Evolutionary conservation across 78 protist genomes (phyloP), one percentile per base, ranked within the genome.

Genomic region (Emiliania huxleyi): DNA sequence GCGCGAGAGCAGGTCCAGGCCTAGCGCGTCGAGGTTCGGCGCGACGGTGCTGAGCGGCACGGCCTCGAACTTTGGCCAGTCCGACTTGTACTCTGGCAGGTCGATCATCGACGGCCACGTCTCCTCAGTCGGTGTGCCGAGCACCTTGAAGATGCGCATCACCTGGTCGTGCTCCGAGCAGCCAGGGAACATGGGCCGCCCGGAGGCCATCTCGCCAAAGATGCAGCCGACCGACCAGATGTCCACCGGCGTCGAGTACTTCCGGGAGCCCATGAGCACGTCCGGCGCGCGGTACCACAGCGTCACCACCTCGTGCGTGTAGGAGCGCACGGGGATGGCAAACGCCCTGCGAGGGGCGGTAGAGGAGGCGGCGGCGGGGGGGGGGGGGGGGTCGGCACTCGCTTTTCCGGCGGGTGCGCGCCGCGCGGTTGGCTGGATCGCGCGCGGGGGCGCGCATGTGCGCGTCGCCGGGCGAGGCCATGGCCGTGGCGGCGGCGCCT

Each of bases 231-330:
- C 95, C 12, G 97, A 89, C 99, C 99, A 99, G 40, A 98, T 90
- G 95, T 99, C 99, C 22, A 99, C 98, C 26, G 99, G 97, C 1
- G 98, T 95, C 35, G 97, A 92, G 96, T 99, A 99, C 92, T 95
- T 75, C 91, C 91, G 95, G 25, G 96, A 90, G 2, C 99, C 99
- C 44, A 99, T 92, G 26, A 99, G 96, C 38, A 99, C 96, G 37
- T 99, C 99, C 1, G 99, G 99, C 0, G 99, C 98, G 8, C 99
- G 95, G 95, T 98, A 98, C 99, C 99, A 98, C 37, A 99, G 94
- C 0, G 99, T 98, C 29, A 98, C 99, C 2, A 98, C 99, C 93
- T 95, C 87, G 29, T 77, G 93, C 0, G 94, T 92, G 87, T 73
- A 91, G 29, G 29, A 15, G 1, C 87, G 96, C 33, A 99, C 96